Conservation (phyloP, 108 stramenopile genomes). For the Aurantiochytrium sp. region DNA sequence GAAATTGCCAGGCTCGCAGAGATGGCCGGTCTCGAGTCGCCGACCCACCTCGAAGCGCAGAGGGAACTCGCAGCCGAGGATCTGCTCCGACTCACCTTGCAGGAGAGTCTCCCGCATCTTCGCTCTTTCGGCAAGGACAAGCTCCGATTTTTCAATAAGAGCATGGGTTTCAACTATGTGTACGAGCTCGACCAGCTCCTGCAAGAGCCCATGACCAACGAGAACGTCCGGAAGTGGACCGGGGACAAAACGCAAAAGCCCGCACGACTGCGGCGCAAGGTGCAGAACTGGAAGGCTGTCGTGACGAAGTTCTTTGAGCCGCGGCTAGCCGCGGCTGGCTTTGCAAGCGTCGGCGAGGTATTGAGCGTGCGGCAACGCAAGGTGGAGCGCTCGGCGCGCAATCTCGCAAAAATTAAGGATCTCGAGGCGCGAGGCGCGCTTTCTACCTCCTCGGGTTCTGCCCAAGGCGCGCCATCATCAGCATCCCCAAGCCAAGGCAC, state of each 20-base stretch:
- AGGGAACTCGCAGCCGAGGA: background rate
- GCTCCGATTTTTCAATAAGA: background rate
- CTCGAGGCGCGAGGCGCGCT: background rate
- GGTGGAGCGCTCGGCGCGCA: background rate
- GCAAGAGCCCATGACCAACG: background rate
- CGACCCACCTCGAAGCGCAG: background rate
- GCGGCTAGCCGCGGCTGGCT: background rate
- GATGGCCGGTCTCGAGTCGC: background rate
- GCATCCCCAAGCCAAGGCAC: no score
- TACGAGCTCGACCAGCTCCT: background rate
- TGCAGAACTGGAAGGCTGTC: background rate
- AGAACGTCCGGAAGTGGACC: background rate
- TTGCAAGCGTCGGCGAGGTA: background rate
- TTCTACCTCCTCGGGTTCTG: background rate
- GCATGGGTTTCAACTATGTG: background rate
- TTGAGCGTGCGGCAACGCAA: background rate
- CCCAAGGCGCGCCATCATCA: no score
- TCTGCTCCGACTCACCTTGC: background rate
- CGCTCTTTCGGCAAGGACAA: background rate
- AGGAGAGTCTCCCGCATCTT: background rate
- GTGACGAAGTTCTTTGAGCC: background rate
- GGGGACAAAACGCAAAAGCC: background rate
- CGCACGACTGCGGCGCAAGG: background rate
- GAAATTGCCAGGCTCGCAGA: background rate
- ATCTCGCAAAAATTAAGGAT: background rate